These are phyloP conservation scores for Russula sp. DNA, from an alignment of 768 basidiomycete species.

Conservation along the genomic window DNA sequence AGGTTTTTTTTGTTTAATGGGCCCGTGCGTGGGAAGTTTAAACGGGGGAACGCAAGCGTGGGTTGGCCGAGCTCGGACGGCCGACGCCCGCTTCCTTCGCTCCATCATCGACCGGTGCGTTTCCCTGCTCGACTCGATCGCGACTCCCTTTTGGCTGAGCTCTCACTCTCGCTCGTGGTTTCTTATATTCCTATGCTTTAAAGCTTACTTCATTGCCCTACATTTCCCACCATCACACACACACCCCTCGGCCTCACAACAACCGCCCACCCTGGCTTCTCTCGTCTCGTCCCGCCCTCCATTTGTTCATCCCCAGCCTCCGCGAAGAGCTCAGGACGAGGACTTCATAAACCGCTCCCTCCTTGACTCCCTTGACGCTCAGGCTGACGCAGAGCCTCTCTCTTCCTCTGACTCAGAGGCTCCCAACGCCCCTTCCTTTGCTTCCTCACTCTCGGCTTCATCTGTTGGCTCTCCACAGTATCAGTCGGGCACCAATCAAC, in stretches of 20 bases:
- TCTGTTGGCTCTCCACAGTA: conserved; percentile 45
- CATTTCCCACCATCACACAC: conserved; percentile 20
- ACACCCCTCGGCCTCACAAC: conserved; percentile 25
- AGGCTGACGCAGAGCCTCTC: conserved; percentile 73
- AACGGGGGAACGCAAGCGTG: conserved; percentile 22
- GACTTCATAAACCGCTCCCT: conserved; percentile 83
- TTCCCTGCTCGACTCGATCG: conserved; percentile 26
- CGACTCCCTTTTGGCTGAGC: conserved; percentile 35
- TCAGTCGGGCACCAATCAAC: conserved; percentile 46
- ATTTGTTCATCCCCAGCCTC: conserved; percentile 28
- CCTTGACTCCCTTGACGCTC: conserved; percentile 75
- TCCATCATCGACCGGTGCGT: conserved; percentile 26
- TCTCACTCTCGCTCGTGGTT: conserved; percentile 29
- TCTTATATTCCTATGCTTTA: conserved; percentile 27
- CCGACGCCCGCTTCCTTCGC: conserved; percentile 27
- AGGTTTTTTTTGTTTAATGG: conserved; percentile 25
- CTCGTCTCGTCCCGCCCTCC: conserved; percentile 30
- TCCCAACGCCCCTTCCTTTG: conserved; percentile 36
- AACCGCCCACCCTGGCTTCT: conserved; percentile 33
- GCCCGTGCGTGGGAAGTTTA: conserved; percentile 25
- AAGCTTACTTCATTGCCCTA: conserved; percentile 5
- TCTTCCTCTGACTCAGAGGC: conserved; percentile 49
- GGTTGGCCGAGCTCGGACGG: conserved; percentile 26
- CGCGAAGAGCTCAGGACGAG: conserved; percentile 47
- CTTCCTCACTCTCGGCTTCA: conserved; percentile 47